A percentile compares a stretch with the other conserved stretches of the same genome.
Evolutionary conservation across 1,139 yeast species (phyloP).

Genomic region (Magnusiomyces tetraspermus): DNA sequence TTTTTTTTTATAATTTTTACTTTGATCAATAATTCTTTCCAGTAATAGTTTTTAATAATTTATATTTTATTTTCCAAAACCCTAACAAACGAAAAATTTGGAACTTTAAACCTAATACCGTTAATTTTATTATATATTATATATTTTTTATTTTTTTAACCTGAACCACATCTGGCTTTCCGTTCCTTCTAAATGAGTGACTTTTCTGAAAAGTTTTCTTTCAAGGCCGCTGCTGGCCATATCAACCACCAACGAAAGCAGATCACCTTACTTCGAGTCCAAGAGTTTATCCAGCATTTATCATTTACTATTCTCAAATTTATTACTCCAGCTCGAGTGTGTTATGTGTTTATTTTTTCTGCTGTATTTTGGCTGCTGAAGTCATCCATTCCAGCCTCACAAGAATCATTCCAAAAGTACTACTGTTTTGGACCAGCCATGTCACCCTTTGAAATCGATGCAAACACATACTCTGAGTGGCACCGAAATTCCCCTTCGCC

Average conservation of each 20-base stretch:
- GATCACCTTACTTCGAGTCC: not conserved
- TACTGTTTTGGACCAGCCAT: slow-evolving; percentile 26
- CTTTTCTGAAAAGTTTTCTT: not conserved
- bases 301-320: slow-evolving; percentile 9
- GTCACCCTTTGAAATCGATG: slow-evolving; percentile 24
- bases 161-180: not conserved
- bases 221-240: not conserved
- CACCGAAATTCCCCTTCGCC: slow-evolving; percentile 24
- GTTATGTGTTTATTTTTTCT: slow-evolving; percentile 12
- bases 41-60: too few species aligned
- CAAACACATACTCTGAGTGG: slow-evolving; percentile 24
- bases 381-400: slow-evolving; percentile 17
- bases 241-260: not conserved
- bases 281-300: not conserved
- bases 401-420: slow-evolving; percentile 17
- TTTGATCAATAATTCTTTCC: too few species aligned
- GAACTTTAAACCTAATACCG: too few species aligned
- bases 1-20: too few species aligned
- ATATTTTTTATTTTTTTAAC: not conserved
- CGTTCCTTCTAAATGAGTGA: not conserved
- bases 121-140: too few species aligned
- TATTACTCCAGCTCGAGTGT: slow-evolving; percentile 14
- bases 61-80: too few species aligned
- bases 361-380: slow-evolving; percentile 14
- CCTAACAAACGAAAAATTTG: too few species aligned